Conservation (phyloP, 805 yeast species). For the Saturnispora serradocipensis region DNA sequence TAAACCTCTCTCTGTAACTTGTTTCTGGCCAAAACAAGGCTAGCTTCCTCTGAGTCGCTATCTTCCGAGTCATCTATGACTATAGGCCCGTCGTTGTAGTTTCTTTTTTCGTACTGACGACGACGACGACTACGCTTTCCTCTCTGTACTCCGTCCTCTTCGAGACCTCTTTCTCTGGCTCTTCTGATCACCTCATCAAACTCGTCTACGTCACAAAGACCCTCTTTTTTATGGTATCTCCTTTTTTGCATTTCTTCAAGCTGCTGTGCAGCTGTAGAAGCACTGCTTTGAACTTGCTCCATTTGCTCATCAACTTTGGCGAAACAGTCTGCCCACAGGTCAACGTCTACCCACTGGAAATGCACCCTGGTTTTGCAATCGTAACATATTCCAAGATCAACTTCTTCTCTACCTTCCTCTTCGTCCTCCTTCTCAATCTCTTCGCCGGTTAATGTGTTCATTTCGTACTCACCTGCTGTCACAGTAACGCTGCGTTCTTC, state of each 20-base stretch:
- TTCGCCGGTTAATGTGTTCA: constrained; percentile 6
- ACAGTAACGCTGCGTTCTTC: not conserved
- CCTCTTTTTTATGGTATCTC: not conserved
- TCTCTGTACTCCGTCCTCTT: constrained; percentile 10
- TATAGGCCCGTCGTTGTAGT: not conserved
- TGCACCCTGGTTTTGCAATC: constrained; percentile 41
- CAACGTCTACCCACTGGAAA: constrained; percentile 38
- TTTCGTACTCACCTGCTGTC: not conserved
- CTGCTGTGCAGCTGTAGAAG: not conserved
- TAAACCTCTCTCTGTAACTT: not conserved
- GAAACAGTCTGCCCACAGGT: constrained; percentile 13
- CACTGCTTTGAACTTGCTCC: not conserved
- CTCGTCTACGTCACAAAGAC: constrained; percentile 6
- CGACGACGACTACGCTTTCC: not conserved
- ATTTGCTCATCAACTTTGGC: constrained; percentile 10
- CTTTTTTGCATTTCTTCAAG: not conserved
- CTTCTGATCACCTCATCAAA: constrained; percentile 5
- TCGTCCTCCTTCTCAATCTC: constrained; percentile 12
- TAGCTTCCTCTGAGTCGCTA: constrained; percentile 6
- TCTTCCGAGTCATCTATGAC: not conserved
- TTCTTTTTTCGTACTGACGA: not conserved
- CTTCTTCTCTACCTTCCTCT: not conserved
- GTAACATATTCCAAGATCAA: constrained; percentile 28
- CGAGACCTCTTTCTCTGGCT: constrained; percentile 8
- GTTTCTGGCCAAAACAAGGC: not conserved